Evolutionary conservation across 2,329 filamentous ascomycete genomes (phyloP), one percentile per base, ranked within the genome.

Genomic region (Tricladium varicosporioides): DNA sequence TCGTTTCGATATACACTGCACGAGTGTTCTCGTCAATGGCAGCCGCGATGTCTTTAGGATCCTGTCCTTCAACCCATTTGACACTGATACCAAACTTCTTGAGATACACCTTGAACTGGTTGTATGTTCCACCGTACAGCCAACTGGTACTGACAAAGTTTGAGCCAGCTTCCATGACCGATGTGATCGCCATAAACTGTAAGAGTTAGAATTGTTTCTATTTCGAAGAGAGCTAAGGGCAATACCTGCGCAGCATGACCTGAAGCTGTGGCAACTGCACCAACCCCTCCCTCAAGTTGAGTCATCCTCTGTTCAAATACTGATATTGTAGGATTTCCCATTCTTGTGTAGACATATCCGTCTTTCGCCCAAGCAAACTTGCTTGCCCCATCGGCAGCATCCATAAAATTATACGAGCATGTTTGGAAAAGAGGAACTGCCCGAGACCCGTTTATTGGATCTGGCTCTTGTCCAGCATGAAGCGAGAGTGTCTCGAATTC

Each of bases 381-480:
- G 66, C 84, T 78, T 45, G 85, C 86, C 57, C 83, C 86, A 66
- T 88, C 86, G 45, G 84, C 85, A 16, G 83, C 86, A 72, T 88
- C 83, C 78, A 88, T 83, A 80, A 89, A 89, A 48, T 78, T 78
- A 68, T 76, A 89, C 18, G 85, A 88, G 7, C 78, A 85, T 15
- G 85, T 87, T 4, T 85, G 83, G 69, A 88, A 89, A 67, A 89
- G 88, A 18, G 86, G 86, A 3, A 88, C 85, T 36, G 86, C 86
- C 58, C 86, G 80, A 15, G 86, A 78, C 47, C 87, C 86, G 56
- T 86, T 88, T 1, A 78, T 68, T 10, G 81, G 70, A 67, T 89
- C 86, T 3, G 85, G 82, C 56, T 81, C 76, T 59, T 87, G 84
- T 42, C 84, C 87, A 58, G 79, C 80, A 64, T 83, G 80, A 49